Evolutionary conservation across 1,139 yeast species (phyloP), one percentile per base, ranked within the genome.

Genomic region (Suhomyces kunorum): DNA sequence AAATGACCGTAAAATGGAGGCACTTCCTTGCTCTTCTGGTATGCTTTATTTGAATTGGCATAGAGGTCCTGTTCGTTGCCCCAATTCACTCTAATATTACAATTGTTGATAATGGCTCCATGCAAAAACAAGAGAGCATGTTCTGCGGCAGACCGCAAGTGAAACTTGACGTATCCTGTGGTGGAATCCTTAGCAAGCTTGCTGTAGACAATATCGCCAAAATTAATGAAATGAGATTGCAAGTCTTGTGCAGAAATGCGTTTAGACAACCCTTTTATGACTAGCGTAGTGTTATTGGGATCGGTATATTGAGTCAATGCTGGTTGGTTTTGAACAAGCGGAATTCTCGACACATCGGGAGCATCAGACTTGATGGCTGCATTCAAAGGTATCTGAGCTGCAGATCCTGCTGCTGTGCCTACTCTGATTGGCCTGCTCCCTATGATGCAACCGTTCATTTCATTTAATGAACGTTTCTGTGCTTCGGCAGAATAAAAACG

Each of bases 351-450:
- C 1, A 37, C 18, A 32, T 38, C 59, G 8, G 41, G 37, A 4
- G 29, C 29, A 15, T 34, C 43, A 4, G 30, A 24, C 31, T 28
- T 27, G 8, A 35, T 25, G 16, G 40, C 33, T 14, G 36, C 46
- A 45, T 6, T 39, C 13, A 37, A 23, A 3, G 40, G 38, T n/a
- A 31, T 5, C 30, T 36, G 44, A 26, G 38, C 48, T 30, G 26
- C 42, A 22, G 47, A 36, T 8, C 66, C 61, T 8, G 66, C 62
- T 8, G 72, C 70, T 9, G 61, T 47, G 0, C 72, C 73, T 5
- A 89, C 89, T 49, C 94, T 71, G 46, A 90, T 80, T 20, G 89
- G 82, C 46, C 92, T 74, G 11, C 86, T 84, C 37, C 87, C 88
- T 32, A 87, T 66, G 59, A 81, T 71, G 19, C 74, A 72, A 3